Base-by-base conservation (phyloP, 2,329 filamentous ascomycete species). In the Ilyonectria robusta region DNA sequence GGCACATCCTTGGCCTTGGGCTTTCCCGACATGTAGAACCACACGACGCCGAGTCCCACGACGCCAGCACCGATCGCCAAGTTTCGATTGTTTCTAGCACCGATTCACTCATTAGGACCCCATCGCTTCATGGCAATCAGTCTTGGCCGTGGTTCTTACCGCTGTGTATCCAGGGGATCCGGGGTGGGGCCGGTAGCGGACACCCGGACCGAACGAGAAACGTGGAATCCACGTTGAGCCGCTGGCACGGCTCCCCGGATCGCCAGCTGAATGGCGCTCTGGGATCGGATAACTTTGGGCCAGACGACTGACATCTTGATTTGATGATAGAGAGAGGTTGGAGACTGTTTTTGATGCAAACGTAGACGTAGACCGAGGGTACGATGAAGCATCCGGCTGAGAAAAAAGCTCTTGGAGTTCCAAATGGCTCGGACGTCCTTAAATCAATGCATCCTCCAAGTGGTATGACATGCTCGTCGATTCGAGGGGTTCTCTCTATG, bases 1-100 rank as follows among this genome's bases (percentile, higher is more conserved):
- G 55, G 53, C 6, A 55, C 50, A 0, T 69, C 56, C 58, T 68
- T 74, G 26, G 73, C 64, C 15, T 61, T 33, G 0, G 67, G 63
- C 4, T 26, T 19, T 3, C 26, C 48, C 55, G 48, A 61, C 4
- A 75, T 58, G 8, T 69, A 46, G 13, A 71, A 76, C 64, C 75
- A 73, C 0, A 19, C 4, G 9, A 51, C 23, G 1, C 72, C 72
- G 35, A 75, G 19, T 2, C 62, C 69, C 9, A 76, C 60, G 3
- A 70, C 74, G 1, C 66, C 57, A 4, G 67, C 69, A 3, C 66
- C 68, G 3, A 72, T 13, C 47, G 63, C 58, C 1, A 69, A 17
- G 1, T 65, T 60, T 13, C 62, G 54, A 8, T 66, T 40, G 11
- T 67, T 31, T 13, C 72, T 76, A 29, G 8, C 2, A 29, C 6